Base-by-base conservation (phyloP, 768 basidiomycete genomes). In the Clitopilus passeckerianus region DNA sequence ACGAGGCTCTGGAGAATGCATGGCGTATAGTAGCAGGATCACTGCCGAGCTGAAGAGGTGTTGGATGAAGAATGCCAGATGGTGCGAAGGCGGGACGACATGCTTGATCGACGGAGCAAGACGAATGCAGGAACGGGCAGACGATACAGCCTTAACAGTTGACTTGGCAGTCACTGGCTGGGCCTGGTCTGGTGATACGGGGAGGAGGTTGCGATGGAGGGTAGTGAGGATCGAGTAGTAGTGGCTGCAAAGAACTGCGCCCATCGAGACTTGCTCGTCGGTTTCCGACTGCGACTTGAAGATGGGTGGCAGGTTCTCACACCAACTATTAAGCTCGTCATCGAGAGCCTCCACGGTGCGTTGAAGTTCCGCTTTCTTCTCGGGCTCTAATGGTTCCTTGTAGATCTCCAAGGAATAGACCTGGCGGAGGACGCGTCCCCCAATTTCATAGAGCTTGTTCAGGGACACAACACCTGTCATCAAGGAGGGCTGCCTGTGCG, bases 201-300 rank as follows among this genome's bases (percentile, higher is more conserved):
- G 93, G 7, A 94, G 77, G 65, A 93, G 86, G 70, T 93, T 93
- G 53, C 93, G 91, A 67, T 94, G 93, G 53, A 94, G 83, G 5
- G 92, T 92, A 4, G 90, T 92, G 65, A 93, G 75, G 44, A 94
- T 81, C 15, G 91, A 93, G 71, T 95, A 95, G 67, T 93, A 94
- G 68, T 93, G 91, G 65, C 90, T 91, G 80, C 86, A 92, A 10
- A 94, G 80, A 35, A 92, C 88, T 44, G 90, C 87, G 10, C 89
- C 89, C 86, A 93, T 90, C 0, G 89, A 87, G 23, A 89, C 89
- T 70, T 93, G 90, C 68, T 90, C 86, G 60, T 90, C 87, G 23
- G 85, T 91, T 61, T 82, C 76, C 14, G 83, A 86, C 60, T 85
- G 79, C 3, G 86, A 87, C 74, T 90, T 91, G 82, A 93, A 91